Base-by-base conservation (phyloP, 331 rosid genomes). In the Acacia concinna region DNA sequence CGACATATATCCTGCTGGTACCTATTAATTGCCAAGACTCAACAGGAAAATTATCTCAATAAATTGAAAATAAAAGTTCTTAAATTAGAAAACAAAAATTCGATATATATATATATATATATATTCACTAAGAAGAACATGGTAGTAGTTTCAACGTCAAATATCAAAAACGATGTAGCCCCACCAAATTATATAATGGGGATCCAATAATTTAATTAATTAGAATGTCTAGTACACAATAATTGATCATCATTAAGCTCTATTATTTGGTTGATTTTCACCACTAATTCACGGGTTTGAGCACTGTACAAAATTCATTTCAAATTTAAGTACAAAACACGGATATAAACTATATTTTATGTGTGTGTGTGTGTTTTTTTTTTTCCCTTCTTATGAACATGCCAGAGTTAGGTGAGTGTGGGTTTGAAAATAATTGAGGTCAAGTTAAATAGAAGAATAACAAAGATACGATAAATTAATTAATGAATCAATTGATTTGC, bases 401-500 rank as follows among this genome's bases (percentile, higher is more conserved):
- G 37, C 51, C 38, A 23, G 40, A 37, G 73, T 83, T 75, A 62
- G 84, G 82, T 71, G 59, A 54, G 71, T 41, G 12, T 14, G 13
- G 75, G 71, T 66, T 65, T 78, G 59, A 74, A 65, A 81, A 67
- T 41, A 57, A 74, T 41, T 25, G 37, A 38, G 68, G 46, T 30
- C 7, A 49, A 18, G 21, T 63, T 40, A 9, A 5, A 38, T 2
- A 34, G 31, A 66, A 9, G 11, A 56, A 77, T 54, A n/a, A 67
- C 67, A 43, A 81, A 81, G 43, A 20, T n/a, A 73, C 23, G 25
- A 72, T 56, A 71, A 74, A 35, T 47, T 18, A 56, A 56, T 21
- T 25, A 49, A 21, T 47, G 52, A 30, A 72, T 66, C 83, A 52
- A 86, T 38, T 74, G 90, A 91, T 83, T 85, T 86, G 88, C 81